Evolutionary conservation across 176 grass and related monocot species (phyloP), one percentile per base, ranked within the genome.

Genomic region (Paspalum notatum): DNA sequence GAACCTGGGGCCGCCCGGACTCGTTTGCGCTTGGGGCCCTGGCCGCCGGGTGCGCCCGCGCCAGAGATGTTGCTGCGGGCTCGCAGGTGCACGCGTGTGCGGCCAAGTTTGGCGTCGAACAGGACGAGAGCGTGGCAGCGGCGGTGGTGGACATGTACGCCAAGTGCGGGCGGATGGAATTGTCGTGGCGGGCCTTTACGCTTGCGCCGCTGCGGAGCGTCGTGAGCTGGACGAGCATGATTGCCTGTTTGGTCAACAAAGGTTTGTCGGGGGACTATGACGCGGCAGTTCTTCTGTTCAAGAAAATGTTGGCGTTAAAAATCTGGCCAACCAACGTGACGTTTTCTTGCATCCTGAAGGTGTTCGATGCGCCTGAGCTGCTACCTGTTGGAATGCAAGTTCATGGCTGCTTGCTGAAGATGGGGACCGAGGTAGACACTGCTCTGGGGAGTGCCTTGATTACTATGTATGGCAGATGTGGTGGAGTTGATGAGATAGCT

Each of bases 351-450:
- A 62, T 94, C 54, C 72, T 94, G 20, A 94, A 89, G 76, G 63
- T 85, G 61, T 89, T 94, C 43, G 69, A 83, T 64, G 68, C 26
- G 22, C 77, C 86, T 6, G 77, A 66, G 24, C 79, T 68, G 80
- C 84, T 89, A 20, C 38, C 32, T 13, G 66, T 50, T 47, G 92
- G 86, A 14, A 91, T 89, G 62, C 89, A 94, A 55, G 70, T 89
- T 27, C 92, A 94, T 75, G 80, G 86, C 8, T 94, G 83, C 80
- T 79, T 94, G 51, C 49, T 89, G 81, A 94, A 94, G 80, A 85
- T 91, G 61, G 89, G 89, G 5, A 79, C 87, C 32, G 83, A 94
- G 46, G 21, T 94, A 16, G 86, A 91, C 57, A 60, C 75, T 67
- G 72, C 82, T 44, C 54, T 91, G 48, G 83, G 80, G 14, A 89